Evolutionary conservation across 2,329 filamentous ascomycete species (phyloP).

Genomic region (Cladobotryum protrusum): DNA sequence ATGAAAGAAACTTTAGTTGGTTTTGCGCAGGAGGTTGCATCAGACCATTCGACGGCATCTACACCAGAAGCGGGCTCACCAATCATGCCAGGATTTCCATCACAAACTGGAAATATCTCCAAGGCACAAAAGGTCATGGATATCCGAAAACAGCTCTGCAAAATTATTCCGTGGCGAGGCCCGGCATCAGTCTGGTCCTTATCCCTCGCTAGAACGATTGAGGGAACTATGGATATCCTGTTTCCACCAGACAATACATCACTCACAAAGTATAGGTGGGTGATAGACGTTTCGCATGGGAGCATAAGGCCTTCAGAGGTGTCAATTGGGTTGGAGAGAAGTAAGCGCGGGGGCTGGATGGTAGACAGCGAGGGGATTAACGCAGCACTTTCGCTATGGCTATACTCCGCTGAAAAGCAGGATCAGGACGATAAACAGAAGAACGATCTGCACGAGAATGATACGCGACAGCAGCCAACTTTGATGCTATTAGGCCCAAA

Average conservation of each 20-base stretch:
- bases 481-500: not conserved
- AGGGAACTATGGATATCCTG: conserved; percentile 1
- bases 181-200: conserved; percentile 1
- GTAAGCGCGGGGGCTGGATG: conserved; percentile 14
- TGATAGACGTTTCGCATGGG: no score
- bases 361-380: conserved; percentile 18
- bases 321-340: conserved; percentile 6
- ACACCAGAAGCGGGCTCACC: not conserved
- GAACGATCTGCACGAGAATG: not conserved
- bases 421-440: not conserved
- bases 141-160: not conserved
- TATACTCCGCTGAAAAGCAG: conserved; percentile 16
- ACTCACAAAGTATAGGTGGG: no score
- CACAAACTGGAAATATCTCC: not conserved
- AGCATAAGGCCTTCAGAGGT: not conserved
- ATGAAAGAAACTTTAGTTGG: no score
- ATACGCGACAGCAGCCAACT: no score
- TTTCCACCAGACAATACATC: not conserved
- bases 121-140: not conserved
- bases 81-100: not conserved
- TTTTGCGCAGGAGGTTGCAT: no score
- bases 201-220: conserved; percentile 16
- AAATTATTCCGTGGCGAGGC: not conserved
- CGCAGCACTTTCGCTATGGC: conserved; percentile 25
- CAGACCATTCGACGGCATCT: not conserved